Conservation (phyloP, 805 yeast genomes). For the Nakazawaea pomicola region DNA sequence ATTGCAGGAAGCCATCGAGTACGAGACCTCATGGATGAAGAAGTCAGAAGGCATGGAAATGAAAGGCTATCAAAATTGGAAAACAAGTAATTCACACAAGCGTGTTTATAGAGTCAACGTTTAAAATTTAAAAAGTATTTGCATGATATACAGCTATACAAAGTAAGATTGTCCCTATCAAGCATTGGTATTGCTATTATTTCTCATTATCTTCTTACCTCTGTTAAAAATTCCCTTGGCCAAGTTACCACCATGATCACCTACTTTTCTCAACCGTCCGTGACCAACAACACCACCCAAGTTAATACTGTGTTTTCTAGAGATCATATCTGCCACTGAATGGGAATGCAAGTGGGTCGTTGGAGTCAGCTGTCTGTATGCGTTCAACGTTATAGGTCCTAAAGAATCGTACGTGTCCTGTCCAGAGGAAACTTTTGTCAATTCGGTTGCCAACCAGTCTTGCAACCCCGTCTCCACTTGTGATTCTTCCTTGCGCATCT, state of each 20-base stretch:
- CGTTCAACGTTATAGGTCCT: conserved; percentile 55
- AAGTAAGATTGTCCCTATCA: no score
- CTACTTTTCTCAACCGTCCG: conserved; percentile 40
- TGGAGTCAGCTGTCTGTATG: conserved; percentile 59
- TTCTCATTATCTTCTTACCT: conserved; percentile 47
- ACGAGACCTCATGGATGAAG: conserved; percentile 80
- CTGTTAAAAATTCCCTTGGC: conserved; percentile 52
- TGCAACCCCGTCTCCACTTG: conserved; percentile 53
- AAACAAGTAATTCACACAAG: conserved; percentile 11
- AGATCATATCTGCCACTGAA: conserved; percentile 35
- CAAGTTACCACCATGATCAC: conserved; percentile 43
- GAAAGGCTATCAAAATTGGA: conserved; percentile 42
- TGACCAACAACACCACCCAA: conserved; percentile 42
- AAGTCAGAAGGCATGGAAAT: conserved; percentile 72
- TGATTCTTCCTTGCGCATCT: conserved; percentile 36
- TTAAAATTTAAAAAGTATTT: no score
- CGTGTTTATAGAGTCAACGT: not conserved
- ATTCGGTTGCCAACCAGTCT: conserved; percentile 41
- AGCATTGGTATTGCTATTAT: conserved; percentile 9
- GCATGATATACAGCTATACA: no score
- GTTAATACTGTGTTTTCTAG: conserved; percentile 40
- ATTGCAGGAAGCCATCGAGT: conserved; percentile 83
- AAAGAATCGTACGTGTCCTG: conserved; percentile 32
- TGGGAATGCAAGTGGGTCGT: conserved; percentile 31
- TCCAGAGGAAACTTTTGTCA: conserved; percentile 37